Evolutionary conservation across 139 green algal species (phyloP), one percentile per base, ranked within the genome.

Genomic region (Coccomyxa sp.): DNA sequence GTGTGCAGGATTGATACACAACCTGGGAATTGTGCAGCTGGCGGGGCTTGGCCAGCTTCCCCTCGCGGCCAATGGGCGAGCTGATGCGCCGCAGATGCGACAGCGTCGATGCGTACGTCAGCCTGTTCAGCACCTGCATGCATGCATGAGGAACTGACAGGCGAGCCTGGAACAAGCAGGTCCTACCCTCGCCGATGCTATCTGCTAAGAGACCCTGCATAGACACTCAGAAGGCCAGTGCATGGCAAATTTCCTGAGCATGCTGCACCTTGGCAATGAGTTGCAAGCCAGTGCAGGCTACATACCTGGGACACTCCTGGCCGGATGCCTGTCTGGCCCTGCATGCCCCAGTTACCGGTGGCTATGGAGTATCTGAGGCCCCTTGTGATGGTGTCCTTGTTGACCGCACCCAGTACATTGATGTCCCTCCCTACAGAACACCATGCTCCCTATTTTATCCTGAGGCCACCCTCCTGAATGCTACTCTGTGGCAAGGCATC

Each of bases 1-100:
- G n/a, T n/a, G n/a, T n/a, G n/a, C n/a, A n/a, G n/a, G n/a, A n/a
- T n/a, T n/a, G n/a, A n/a, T n/a, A n/a, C n/a, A n/a, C n/a, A n/a
- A 83, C 79, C 83, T 98, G 93, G n/a, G 81, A 92, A 86, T 97
- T 99, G 93, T 99, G 96, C 85, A 99, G 91, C 92, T 99, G 95
- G 31, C 96, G 91, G 4, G 96, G 96, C 91, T 99, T 99, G 64
- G 92, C 91, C 38, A 96, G 88, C 86, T 97, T 97, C 80, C 93
- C 93, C 86, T 96, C 93, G 0, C 92, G 88, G n/a, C 91, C 96
- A 35, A 99, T 98, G 44, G 95, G 96, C 0, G 92, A 97, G 91
- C 98, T 99, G 80, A 99, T 93, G 77, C 96, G 93, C 39, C 96
- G 91, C 84, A 99, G 82, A 81, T 99, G 96, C 0, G 88, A 95